Evolutionary conservation across 305 asterid genomes (phyloP).

Genomic region (Fraxinus latifolia): DNA sequence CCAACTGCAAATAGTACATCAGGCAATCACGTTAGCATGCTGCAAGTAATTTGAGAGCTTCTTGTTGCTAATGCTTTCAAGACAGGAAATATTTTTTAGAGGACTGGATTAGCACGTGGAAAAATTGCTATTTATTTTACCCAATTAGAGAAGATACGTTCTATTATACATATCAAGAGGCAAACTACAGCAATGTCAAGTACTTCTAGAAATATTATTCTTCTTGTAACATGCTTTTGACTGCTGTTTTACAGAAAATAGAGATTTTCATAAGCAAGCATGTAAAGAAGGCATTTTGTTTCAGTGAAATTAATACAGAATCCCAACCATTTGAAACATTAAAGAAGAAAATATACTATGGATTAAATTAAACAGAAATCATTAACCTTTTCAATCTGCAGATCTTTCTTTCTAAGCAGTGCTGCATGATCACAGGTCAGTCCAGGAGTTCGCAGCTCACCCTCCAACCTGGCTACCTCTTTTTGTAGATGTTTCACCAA

Average conservation of each 20-base stretch:
- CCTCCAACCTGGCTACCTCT: slow-evolving; percentile 92
- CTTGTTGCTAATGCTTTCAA: neutral
- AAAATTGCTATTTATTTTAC: neutral
- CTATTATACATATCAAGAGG: neutral
- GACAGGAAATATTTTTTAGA: neutral
- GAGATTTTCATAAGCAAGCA: neutral
- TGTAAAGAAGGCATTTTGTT: neutral
- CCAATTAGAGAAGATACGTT: neutral
- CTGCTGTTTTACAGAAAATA: neutral
- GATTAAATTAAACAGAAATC: slow-evolving; percentile 13
- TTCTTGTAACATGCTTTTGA: neutral
- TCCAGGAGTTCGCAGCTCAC: slow-evolving; percentile 77
- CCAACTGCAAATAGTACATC: slow-evolving; percentile 61
- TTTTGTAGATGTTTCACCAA: slow-evolving; percentile 95
- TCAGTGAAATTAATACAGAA: slow-evolving; percentile 1
- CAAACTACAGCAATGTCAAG: neutral
- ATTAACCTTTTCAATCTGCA: slow-evolving; percentile 79
- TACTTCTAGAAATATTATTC: neutral
- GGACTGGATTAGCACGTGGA: neutral
- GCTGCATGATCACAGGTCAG: slow-evolving; percentile 60
- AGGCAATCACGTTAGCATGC: slow-evolving; percentile 24
- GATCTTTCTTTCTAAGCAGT: slow-evolving; percentile 74
- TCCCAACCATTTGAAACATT: slow-evolving; percentile 1
- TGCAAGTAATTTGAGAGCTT: neutral
- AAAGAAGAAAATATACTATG: slow-evolving; percentile 2